Base-by-base conservation (phyloP, 2,329 filamentous ascomycete genomes). In the Claviceps africana region DNA sequence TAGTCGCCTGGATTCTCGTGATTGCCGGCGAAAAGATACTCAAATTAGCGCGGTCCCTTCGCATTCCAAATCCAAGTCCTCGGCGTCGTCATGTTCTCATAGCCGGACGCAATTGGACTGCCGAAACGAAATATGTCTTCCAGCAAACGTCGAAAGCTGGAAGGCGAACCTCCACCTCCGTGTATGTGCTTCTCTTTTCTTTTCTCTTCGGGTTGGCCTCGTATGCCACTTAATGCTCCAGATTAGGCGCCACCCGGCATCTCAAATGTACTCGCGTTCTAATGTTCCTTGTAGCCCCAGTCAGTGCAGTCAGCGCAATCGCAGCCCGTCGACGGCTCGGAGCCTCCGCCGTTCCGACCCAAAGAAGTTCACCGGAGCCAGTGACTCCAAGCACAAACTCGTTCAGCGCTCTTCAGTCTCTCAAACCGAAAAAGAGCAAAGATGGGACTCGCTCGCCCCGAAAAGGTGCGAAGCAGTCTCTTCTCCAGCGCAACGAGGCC, bases 271-370 rank as follows among this genome's bases (percentile, higher is more conserved):
- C 10, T 35, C 28, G 19, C 15, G 13, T 17, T 17, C 51, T 53
- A 39, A 53, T 17, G 9, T 19, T 2, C 17, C 10, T 11, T 25
- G 5, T 13, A 53, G 58, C 56, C 52, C 57, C 61, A 2, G 60
- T 63, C 53, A 68, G 64, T 42, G 67, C 67, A n/a, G 56, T 69
- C n/a, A 68, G 65, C 54, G 67, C 67, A 6, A 56, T 70, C 21
- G 64, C 67, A 35, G 67, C 67, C 54, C 61, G 66, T 15, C 62
- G 66, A 31, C 64, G 60, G 11, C 56, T 62, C 19, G 57, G 53
- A 17, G 56, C 55, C 17, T 54, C 56, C 28, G 52, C 52, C 47
- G 56, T 56, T 11, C 43, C 39, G 30, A 54, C 22, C 48, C 33
- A 39, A 45, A 22, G 15, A 43, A 52, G 17, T 28, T 47, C 56